phyloP scores from a whole-genome alignment of 345 rosid species.

The Geranium brycei region DNA sequence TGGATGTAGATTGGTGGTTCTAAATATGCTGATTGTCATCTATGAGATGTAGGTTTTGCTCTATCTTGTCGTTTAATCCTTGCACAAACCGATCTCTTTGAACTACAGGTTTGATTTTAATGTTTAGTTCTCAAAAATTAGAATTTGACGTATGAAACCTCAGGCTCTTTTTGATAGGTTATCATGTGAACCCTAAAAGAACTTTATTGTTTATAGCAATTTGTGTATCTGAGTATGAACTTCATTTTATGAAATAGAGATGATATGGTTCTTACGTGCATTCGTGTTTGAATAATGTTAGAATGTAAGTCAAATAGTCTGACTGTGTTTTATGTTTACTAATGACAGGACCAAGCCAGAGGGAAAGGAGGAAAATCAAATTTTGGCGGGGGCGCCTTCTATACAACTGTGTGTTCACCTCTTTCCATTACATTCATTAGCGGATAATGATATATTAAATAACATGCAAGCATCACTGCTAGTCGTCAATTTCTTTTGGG shows the following conservation, averaged over 20 bases:
- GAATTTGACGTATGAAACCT: background rate
- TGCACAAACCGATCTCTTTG: no score
- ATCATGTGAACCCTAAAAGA: background rate
- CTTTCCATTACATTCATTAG: background rate
- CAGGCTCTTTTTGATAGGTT: background rate
- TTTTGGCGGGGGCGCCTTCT: conserved; percentile 52
- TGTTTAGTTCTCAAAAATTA: no score
- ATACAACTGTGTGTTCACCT: conserved; percentile 28
- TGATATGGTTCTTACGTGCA: background rate
- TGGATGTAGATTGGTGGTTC: no score
- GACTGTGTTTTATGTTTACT: background rate
- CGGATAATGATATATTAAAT: background rate
- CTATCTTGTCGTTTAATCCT: no score
- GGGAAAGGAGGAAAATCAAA: conserved; percentile 35
- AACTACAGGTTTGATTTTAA: no score
- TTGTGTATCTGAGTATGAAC: background rate
- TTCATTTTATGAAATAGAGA: background rate
- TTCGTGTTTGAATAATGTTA: no score
- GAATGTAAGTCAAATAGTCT: background rate
- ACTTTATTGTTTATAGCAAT: background rate
- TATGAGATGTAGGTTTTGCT: no score
- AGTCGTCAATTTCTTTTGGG: background rate
- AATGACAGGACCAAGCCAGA: conserved; percentile 30
- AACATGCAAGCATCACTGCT: background rate
- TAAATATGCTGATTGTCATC: no score